Evolutionary conservation across 208 protist genomes (phyloP).

Genomic region (Jaenimonas drosophilae): DNA sequence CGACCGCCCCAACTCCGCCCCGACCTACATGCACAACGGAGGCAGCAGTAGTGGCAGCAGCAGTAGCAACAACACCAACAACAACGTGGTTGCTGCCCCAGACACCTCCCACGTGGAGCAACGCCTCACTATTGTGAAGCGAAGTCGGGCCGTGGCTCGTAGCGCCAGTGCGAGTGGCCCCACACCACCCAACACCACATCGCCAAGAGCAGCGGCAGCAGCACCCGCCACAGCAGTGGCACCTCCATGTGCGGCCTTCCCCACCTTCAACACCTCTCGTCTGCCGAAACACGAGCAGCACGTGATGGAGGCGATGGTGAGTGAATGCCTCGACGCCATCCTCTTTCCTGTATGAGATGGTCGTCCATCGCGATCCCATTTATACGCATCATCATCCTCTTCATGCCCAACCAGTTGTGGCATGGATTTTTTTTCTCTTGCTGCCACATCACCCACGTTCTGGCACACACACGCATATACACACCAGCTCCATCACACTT

Average conservation of each 20-base stretch:
- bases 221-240: slow-evolving; percentile 2
- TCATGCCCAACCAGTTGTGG: too few species aligned
- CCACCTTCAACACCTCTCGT: slow-evolving; percentile 36
- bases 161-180: too few species aligned
- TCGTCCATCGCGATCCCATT: too few species aligned
- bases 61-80: not conserved
- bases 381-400: too few species aligned
- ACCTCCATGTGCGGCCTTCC: slow-evolving; percentile 54
- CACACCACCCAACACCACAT: too few species aligned
- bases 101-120: slow-evolving; percentile 48
- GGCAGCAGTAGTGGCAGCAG: not conserved
- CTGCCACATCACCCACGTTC: not conserved
- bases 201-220: too few species aligned
- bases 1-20: slow-evolving; percentile 1
- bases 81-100: not conserved
- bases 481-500: not conserved
- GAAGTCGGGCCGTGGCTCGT: slow-evolving; percentile 21
- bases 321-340: slow-evolving; percentile 51
- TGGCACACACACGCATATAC: not conserved
- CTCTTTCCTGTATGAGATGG: too few species aligned
- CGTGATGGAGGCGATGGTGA: slow-evolving; percentile 55
- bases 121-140: slow-evolving; percentile 67
- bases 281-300: slow-evolving; percentile 66
- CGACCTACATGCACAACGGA: not conserved
- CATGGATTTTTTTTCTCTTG: not conserved